These are phyloP conservation scores for Penstemon barbatus DNA, from an alignment of 257 asterid species.

Conservation along the genomic window DNA sequence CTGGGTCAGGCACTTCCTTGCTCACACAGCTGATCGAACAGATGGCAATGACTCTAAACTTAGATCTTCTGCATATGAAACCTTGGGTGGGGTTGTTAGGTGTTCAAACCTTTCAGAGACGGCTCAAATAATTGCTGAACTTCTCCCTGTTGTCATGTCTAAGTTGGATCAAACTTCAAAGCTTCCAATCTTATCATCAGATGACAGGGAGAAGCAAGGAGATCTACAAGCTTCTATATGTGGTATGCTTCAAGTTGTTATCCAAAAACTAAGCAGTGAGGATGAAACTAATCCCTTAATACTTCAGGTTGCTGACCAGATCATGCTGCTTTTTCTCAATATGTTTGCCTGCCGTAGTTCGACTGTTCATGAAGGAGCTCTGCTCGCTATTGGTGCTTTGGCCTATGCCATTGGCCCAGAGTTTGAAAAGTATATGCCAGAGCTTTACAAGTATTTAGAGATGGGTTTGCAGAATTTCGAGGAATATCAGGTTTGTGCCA, in stretches of 20 bases:
- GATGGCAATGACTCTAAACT: conserved; percentile 73
- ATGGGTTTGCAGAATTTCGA: conserved; percentile 88
- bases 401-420: conserved; percentile 70
- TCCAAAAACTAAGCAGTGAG: conserved; percentile 64
- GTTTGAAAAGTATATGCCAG: conserved; percentile 74
- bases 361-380: conserved; percentile 88
- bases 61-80: conserved; percentile 70
- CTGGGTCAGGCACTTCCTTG: conserved; percentile 60
- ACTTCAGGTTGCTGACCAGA: conserved; percentile 73
- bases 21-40: conserved; percentile 80
- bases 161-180: conserved; percentile 61
- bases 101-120: conserved; percentile 70
- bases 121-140: conserved; percentile 54
- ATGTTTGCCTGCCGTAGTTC: conserved; percentile 82
- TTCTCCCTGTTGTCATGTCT: conserved; percentile 71
- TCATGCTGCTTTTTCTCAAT: conserved; percentile 68
- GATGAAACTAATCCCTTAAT: conserved; percentile 61
- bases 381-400: conserved; percentile 92
- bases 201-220: conserved; percentile 84
- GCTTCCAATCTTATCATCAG: conserved; percentile 61
- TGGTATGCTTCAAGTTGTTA: conserved; percentile 81
- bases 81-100: conserved; percentile 74
- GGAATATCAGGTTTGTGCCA: conserved; percentile 84
- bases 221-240: conserved; percentile 86
- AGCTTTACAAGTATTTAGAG: conserved; percentile 67